Percentiles rank a stretch among this genome's conserved stretches.
phyloP scores from a whole-genome alignment of 768 basidiomycete species.

The Lactarius psammicola region DNA sequence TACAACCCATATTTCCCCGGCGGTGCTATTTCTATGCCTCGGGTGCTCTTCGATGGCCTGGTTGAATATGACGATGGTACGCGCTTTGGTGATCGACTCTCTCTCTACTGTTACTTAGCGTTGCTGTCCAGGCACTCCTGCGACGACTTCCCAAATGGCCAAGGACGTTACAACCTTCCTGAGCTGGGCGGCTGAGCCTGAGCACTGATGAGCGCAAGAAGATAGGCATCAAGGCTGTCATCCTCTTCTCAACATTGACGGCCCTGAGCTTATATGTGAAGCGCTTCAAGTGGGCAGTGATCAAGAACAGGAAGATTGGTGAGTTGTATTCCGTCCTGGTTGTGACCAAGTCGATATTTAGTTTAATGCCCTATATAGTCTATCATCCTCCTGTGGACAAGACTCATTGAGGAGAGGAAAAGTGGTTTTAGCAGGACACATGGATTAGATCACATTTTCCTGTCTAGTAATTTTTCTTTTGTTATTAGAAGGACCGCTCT shows the following conservation, averaged over 20 bases:
- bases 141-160: conserved; percentile 98
- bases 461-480: conserved; percentile 20
- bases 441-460: conserved; percentile 16
- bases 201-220: conserved; percentile 98
- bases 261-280: conserved; percentile 85
- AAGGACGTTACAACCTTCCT: conserved; percentile 97
- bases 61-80: conserved; percentile 95
- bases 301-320: conserved; percentile 95
- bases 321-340: conserved; percentile 37
- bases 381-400: conserved; percentile 62
- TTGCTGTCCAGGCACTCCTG: conserved; percentile 70
- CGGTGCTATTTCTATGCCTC: conserved; percentile 97
- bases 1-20: conserved; percentile 99
- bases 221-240: conserved; percentile 92
- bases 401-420: conserved; percentile 34
- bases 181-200: conserved; percentile 96
- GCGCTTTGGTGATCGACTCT: conserved; percentile 29
- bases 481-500: conserved; percentile 3
- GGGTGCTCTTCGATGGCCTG: conserved; percentile 90
- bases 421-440: conserved; percentile 9
- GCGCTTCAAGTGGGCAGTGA: conserved; percentile 88
- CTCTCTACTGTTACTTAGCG: not conserved
- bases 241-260: conserved; percentile 84
- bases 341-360: conserved; percentile 8
- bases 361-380: conserved; percentile 38